Percentiles rank a stretch among this genome's conserved stretches.
phyloP scores from a whole-genome alignment of 176 grass and related monocot species.

The Bonia amplexicaulis region DNA sequence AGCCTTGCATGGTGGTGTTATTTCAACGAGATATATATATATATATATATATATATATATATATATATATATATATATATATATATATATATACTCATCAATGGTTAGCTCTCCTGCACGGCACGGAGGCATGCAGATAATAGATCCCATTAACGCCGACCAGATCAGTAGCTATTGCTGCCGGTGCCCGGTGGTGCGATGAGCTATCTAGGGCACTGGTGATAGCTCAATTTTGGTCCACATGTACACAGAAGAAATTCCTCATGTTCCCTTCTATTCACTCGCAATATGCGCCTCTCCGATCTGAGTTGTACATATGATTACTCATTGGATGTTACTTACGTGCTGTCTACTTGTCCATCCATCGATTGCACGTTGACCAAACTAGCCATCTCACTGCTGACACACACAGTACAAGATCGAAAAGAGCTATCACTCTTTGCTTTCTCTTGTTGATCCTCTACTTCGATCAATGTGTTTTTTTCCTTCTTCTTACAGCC shows the following conservation, averaged over 20 bases:
- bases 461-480: no score
- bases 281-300: background rate
- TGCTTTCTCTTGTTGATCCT: no score
- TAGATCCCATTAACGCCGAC: background rate
- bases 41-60: no score
- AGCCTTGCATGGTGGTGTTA: background rate
- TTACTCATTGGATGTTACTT: conserved; percentile 17
- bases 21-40: background rate
- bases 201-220: background rate
- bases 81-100: background rate
- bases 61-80: no score
- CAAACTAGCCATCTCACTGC: background rate
- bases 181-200: background rate
- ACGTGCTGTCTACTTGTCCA: conserved; percentile 9
- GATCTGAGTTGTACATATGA: background rate
- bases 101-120: background rate
- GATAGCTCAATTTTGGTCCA: conserved; percentile 7
- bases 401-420: background rate
- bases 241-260: background rate
- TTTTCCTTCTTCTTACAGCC: no score
- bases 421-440: no score
- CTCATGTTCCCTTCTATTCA: background rate
- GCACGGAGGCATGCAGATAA: background rate
- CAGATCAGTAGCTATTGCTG: background rate
- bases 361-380: conserved; percentile 23